Evolutionary conservation across 2,329 filamentous ascomycete genomes (phyloP), one percentile per base, ranked within the genome.

Genomic region (Ophiognomonia clavigignenti-juglandacearum): DNA sequence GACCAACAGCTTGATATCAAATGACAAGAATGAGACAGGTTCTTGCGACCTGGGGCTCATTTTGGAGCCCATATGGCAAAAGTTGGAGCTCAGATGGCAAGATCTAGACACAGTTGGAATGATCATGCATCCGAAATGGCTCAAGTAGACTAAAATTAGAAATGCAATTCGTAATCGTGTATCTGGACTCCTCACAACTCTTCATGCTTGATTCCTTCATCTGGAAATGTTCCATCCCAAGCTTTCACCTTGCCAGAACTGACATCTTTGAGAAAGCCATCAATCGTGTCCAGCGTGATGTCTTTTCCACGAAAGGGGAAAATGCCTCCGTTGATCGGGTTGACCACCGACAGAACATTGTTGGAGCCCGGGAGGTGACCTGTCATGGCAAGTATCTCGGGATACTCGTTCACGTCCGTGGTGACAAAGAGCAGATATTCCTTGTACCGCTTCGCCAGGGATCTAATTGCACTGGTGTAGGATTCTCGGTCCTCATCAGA

Each of bases 341-440:
- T 74, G 43, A 72, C 66, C 10, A 78, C 64, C 2, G 69, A 64
- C 9, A 75, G 51, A 0, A 64, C 67, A 7, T 61, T 61, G 9
- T 56, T 57, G 3, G 48, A 45, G 4, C 55, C 60, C 1, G 49
- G 40, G 6, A 52, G 40, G 32, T 72, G 53, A 2, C 73, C 74
- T 41, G 76, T 57, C 31, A 61, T 60, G 7, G 54, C 48, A 1
- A 64, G 56, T 57, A 75, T 69, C 20, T 74, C 68, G 4, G 61
- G 64, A 52, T 76, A 76, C 50, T 75, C 71, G 24, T 54, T 48
- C 0, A 63, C 60, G 47, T 77, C 70, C 2, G 75, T 67, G 1
- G 70, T 74, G 4, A 72, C 67, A 50, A 77, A 77, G 45, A 59
- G 61, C 11, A 77, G 62, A 47, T 73, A 75, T 11, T 75, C 71